Evolutionary conservation across 768 basidiomycete species (phyloP).

Genomic region (Calocera viscosa): DNA sequence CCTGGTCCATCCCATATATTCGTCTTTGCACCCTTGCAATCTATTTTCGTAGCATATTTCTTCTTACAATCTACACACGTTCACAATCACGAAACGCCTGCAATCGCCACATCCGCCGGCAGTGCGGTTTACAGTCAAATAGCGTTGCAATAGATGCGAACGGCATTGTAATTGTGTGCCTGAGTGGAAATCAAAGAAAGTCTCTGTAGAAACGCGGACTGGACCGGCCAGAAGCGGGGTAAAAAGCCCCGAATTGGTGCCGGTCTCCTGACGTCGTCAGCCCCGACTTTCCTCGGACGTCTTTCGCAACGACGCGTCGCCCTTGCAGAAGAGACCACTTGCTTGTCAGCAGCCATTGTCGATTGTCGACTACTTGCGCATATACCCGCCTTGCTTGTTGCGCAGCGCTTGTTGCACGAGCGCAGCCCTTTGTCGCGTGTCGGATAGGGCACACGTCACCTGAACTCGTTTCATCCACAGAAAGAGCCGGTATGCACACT

Average conservation of each 20-base stretch:
- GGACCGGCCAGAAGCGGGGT: neutral
- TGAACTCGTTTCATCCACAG: neutral
- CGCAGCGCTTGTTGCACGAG: neutral
- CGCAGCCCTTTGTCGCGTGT: neutral
- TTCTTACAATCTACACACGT: neutral
- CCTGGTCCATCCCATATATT: too few species aligned
- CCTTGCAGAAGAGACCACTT: neutral
- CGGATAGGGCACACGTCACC: neutral
- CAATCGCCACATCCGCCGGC: neutral
- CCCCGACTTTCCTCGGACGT: neutral
- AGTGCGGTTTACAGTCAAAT: neutral
- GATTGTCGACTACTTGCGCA: neutral
- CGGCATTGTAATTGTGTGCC: neutral
- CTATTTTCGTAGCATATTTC: neutral
- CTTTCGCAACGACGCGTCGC: neutral
- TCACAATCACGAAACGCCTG: neutral
- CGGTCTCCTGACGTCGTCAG: slow-evolving; percentile 6
- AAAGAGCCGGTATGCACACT: neutral
- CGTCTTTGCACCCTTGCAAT: too few species aligned
- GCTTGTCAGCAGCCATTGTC: neutral
- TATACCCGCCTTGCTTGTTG: neutral
- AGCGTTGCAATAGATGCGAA: neutral
- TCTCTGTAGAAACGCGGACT: neutral
- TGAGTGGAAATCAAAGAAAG: neutral
- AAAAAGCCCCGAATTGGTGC: slow-evolving; percentile 2